Conservation (phyloP, 306 rosid genomes). For the Pueraria montana region DNA sequence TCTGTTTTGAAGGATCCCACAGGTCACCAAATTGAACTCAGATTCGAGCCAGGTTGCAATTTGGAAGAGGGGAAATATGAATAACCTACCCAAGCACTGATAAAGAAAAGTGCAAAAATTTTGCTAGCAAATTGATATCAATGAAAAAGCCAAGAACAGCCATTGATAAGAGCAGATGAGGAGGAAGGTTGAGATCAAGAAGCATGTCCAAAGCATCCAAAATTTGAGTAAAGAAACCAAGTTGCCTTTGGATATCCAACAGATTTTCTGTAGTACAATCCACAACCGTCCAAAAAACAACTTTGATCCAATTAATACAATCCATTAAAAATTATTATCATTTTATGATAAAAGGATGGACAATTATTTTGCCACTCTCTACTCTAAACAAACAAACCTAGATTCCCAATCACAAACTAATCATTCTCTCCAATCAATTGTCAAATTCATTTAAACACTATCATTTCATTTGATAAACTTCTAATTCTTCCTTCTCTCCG, state of each 20-base stretch:
- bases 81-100: constrained; percentile 64
- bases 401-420: neutral
- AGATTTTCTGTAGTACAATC: neutral
- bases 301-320: neutral
- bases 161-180: constrained; percentile 62
- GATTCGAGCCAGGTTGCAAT: constrained; percentile 66
- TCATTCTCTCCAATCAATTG: neutral
- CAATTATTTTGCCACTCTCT: neutral
- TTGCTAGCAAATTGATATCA: constrained; percentile 70
- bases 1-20: constrained; percentile 60
- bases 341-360: neutral
- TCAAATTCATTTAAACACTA: too few species aligned
- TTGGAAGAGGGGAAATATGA: constrained; percentile 67
- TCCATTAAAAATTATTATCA: neutral
- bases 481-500: neutral
- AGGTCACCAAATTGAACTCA: constrained; percentile 61
- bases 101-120: constrained; percentile 52
- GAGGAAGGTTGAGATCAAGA: constrained; percentile 75
- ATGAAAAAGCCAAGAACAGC: constrained; percentile 67
- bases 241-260: constrained; percentile 10
- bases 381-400: neutral
- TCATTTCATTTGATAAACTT: neutral
- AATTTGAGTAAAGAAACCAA: constrained; percentile 47
- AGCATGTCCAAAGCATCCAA: constrained; percentile 61
- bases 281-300: neutral